These are phyloP conservation scores for Amniculicola lignicola DNA, from an alignment of 495 filamentous ascomycete genomes.

Conservation along the genomic window DNA sequence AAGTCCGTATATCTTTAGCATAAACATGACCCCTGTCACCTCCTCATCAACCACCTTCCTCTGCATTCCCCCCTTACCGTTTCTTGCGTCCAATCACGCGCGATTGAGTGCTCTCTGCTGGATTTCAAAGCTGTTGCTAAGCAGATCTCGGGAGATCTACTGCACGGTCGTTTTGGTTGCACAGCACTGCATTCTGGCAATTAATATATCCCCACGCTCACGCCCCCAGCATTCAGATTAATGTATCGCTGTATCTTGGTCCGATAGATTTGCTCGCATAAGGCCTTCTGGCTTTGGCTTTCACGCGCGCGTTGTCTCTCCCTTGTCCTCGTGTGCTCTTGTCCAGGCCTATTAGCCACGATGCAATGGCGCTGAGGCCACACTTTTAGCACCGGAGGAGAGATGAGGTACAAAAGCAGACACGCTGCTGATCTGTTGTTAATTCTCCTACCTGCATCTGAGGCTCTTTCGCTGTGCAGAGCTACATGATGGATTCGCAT, in stretches of 20 bases:
- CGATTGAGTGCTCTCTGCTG: not conserved
- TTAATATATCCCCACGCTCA: constrained; percentile 18
- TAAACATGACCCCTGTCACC: constrained; percentile 13
- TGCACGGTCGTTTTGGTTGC: not conserved
- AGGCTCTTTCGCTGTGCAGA: not conserved
- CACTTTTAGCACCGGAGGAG: not conserved
- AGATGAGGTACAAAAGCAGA: not conserved
- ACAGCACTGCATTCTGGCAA: not conserved
- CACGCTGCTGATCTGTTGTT: not conserved
- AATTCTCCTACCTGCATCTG: not conserved
- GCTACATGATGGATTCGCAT: constrained; percentile 2
- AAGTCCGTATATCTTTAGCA: constrained; percentile 18
- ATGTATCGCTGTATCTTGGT: too few relatives aligned
- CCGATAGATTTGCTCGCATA: too few relatives aligned
- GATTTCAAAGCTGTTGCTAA: constrained; percentile 17
- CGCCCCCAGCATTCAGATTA: too few relatives aligned
- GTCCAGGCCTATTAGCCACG: not conserved
- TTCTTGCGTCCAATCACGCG: constrained; percentile 5
- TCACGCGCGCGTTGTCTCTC: not conserved
- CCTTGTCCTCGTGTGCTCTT: constrained; percentile 1
- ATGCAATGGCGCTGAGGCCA: constrained; percentile 1
- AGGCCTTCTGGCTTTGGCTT: too few relatives aligned
- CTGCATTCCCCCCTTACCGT: not conserved
- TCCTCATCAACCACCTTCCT: constrained; percentile 10
- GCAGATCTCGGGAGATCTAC: not conserved